Conservation (phyloP, 78 protist genomes). For the Paratrimastix pyriformis region DNA sequence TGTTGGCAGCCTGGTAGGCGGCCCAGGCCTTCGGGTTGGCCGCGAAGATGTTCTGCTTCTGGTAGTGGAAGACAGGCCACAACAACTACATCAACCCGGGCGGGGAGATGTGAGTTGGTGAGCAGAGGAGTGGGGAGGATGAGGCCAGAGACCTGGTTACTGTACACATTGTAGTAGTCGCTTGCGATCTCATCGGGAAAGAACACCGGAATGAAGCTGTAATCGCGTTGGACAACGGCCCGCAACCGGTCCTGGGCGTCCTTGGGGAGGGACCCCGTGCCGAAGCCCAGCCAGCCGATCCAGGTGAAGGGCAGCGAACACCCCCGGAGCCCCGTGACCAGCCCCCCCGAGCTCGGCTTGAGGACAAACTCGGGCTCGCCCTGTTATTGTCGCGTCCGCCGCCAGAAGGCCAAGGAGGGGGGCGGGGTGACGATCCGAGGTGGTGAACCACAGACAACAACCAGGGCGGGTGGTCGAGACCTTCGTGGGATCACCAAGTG, state of each 20-base stretch:
- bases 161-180: slow-evolving; percentile 9
- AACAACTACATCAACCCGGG: too few species aligned
- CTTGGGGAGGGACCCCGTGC: background rate
- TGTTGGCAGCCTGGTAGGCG: background rate
- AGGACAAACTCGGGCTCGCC: background rate
- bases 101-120: too few species aligned
- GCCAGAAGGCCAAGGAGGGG: too few species aligned
- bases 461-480: too few species aligned
- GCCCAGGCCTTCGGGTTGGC: background rate
- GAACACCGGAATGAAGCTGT: background rate
- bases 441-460: too few species aligned
- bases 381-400: too few species aligned
- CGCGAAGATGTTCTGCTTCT: background rate
- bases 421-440: too few species aligned
- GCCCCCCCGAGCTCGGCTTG: slow-evolving; percentile 20
- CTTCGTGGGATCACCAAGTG: too few species aligned
- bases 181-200: slow-evolving; percentile 19
- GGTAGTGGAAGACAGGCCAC: slow-evolving; percentile 20
- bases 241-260: background rate
- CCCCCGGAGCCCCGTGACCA: slow-evolving; percentile 21
- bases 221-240: background rate
- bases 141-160: background rate
- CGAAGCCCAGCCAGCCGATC: slow-evolving; percentile 8
- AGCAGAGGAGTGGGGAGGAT: too few species aligned
- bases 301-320: background rate